phyloP scores from a whole-genome alignment of 2,329 filamentous ascomycete species.

The Talaromyces islandicus region DNA sequence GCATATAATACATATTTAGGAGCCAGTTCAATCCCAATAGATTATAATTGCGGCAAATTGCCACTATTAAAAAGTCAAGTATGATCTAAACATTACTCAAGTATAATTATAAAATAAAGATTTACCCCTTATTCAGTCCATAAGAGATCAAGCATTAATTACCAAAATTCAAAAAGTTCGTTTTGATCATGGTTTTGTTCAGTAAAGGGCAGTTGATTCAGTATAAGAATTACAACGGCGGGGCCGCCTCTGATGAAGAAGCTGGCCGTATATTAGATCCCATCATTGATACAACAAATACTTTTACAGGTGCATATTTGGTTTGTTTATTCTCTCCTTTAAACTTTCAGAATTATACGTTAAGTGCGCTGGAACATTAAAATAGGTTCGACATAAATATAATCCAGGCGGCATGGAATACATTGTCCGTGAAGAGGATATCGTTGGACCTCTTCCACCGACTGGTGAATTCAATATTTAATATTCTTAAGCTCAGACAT shows the following conservation, averaged over 20 bases:
- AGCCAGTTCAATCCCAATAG: background rate
- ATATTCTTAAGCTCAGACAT: background rate
- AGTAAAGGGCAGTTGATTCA: conserved; percentile 7
- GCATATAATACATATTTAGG: background rate
- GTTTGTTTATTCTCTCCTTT: background rate
- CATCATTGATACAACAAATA: conserved; percentile 9
- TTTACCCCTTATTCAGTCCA: background rate
- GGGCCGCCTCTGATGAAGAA: background rate
- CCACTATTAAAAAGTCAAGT: background rate
- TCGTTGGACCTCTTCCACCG: conserved; percentile 1
- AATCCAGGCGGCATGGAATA: conserved; percentile 1
- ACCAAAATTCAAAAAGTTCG: background rate
- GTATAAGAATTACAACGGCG: conserved; percentile 3
- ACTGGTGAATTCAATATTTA: background rate
- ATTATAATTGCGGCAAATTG: background rate
- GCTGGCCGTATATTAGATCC: conserved; percentile 7
- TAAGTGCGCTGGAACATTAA: background rate
- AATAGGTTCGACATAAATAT: conserved; percentile 6
- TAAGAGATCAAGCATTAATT: background rate
- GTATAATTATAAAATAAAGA: background rate
- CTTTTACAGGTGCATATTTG: conserved; percentile 10
- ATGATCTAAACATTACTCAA: background rate
- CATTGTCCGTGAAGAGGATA: conserved; percentile 9
- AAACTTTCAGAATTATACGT: background rate
- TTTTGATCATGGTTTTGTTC: conserved; percentile 6